Percentiles rank a stretch among this genome's conserved stretches.
phyloP scores from a whole-genome alignment of 306 rosid species.

The Hippophae rhamnoides region DNA sequence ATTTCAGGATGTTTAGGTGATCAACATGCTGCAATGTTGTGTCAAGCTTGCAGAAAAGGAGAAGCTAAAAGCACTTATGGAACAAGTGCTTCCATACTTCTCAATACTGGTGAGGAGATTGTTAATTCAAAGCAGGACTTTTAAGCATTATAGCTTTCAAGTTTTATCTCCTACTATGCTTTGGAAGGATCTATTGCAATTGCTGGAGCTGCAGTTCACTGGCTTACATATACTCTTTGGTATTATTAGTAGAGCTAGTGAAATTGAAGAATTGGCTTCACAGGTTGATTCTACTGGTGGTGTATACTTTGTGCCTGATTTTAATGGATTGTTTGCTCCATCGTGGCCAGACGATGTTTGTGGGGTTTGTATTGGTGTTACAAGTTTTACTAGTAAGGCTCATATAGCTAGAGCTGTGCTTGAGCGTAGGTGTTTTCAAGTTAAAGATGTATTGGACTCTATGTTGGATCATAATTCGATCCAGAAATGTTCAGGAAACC shows the following conservation, averaged over 20 bases:
- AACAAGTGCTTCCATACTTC: slow-evolving; percentile 82
- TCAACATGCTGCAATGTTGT: slow-evolving; percentile 91
- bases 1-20: slow-evolving; percentile 88
- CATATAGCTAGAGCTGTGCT: slow-evolving; percentile 89
- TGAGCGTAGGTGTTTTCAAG: slow-evolving; percentile 89
- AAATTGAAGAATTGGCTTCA: slow-evolving; percentile 58
- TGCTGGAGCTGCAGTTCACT: slow-evolving; percentile 97
- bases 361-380: slow-evolving; percentile 73
- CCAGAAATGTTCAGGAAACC: no score
- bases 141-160: slow-evolving; percentile 70
- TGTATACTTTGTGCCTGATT: slow-evolving; percentile 88
- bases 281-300: slow-evolving; percentile 60
- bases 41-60: slow-evolving; percentile 70
- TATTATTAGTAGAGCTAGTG: slow-evolving; percentile 50
- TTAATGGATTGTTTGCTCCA: slow-evolving; percentile 85
- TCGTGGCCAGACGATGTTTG: slow-evolving; percentile 99
- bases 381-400: slow-evolving; percentile 68
- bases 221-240: slow-evolving; percentile 92
- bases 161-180: slow-evolving; percentile 61
- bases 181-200: slow-evolving; percentile 92
- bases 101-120: slow-evolving; percentile 64
- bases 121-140: slow-evolving; percentile 66
- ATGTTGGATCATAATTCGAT: neutral
- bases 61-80: slow-evolving; percentile 94
- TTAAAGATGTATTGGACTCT: slow-evolving; percentile 73